Evolutionary conservation across 2,329 filamentous ascomycete genomes (phyloP), one percentile per base, ranked within the genome.

Genomic region (Diaporthe nobilis): DNA sequence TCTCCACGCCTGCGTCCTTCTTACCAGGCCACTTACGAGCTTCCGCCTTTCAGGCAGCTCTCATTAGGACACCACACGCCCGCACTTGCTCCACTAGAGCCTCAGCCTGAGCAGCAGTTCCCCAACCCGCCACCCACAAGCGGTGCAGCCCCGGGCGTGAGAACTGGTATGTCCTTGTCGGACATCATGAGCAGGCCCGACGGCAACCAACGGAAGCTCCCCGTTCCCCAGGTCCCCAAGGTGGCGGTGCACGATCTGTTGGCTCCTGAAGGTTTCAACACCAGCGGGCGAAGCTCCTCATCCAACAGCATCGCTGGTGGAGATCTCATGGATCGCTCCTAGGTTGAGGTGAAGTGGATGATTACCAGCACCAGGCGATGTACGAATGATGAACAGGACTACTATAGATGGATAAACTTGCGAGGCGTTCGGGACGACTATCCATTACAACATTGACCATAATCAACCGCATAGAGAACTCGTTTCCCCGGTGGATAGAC

Each of bases 181-280:
- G 96, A 98, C 83, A 98, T 98, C 81, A 97, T 98, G 87, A 95
- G 94, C 82, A 93, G 94, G 79, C 91, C 95, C 1, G 96, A 98
- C 78, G 95, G 95, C 51, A 93, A 94, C 34, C 94, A 97, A 85
- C 89, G 96, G 80, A 98, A 98, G 85, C 88, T 98, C 25, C 96
- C 96, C 0, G 94, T 98, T 22, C 95, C 95, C 8, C 94, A 96
- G 85, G 91, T 96, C n/a, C 95, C 95, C 73, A 97, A 97, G 84
- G 94, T 98, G 58, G 94, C 94, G 2, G 93, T 97, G 7, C 94
- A 96, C 80, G 96, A 98, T 80, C 89, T 98, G 74, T 87, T 98
- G 76, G 93, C 93, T 77, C 89, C 91, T 1, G 87, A 89, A 34
- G 91, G 90, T 67, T 94, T 92, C 77, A 92, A 92, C 82, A 89